Evolutionary conservation across 352 stramenopile species (phyloP).

Genomic region (Phytophthora megakarya): DNA sequence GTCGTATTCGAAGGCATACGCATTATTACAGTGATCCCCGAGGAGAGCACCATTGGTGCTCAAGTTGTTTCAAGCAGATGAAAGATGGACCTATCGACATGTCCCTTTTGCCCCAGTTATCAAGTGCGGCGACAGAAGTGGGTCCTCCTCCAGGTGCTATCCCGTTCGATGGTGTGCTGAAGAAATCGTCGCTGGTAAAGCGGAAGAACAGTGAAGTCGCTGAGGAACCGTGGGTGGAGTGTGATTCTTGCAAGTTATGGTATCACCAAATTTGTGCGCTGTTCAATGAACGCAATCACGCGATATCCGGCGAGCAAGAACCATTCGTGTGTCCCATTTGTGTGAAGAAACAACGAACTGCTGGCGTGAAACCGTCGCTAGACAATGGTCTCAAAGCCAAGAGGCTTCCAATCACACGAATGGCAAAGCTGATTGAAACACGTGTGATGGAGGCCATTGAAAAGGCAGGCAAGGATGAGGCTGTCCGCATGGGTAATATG

Average conservation of each 20-base stretch:
- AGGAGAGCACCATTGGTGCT: slow-evolving; percentile 88
- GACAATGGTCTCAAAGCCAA: slow-evolving; percentile 83
- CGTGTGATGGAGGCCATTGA: slow-evolving; percentile 77
- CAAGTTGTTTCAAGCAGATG: slow-evolving; percentile 90
- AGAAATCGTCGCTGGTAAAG: slow-evolving; percentile 95
- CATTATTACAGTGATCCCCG: slow-evolving; percentile 89
- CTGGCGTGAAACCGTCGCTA: slow-evolving; percentile 76
- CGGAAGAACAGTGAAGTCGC: slow-evolving; percentile 99
- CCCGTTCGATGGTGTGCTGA: slow-evolving; percentile 76
- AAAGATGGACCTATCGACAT: slow-evolving; percentile 94
- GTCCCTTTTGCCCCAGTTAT: slow-evolving; percentile 73
- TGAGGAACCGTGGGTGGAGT: slow-evolving; percentile 98
- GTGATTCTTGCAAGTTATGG: slow-evolving; percentile 98
- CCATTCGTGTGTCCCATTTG: slow-evolving; percentile 88
- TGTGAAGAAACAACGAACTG: slow-evolving; percentile 80
- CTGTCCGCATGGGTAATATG: slow-evolving; percentile 77
- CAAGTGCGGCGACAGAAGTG: slow-evolving; percentile 60
- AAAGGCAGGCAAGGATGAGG: slow-evolving; percentile 78
- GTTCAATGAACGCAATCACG: slow-evolving; percentile 99
- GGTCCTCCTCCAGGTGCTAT: slow-evolving; percentile 29
- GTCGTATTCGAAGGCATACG: slow-evolving; percentile 83
- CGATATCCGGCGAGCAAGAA: slow-evolving; percentile 88
- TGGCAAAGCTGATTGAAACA: slow-evolving; percentile 86
- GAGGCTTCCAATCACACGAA: slow-evolving; percentile 79
- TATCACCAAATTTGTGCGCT: slow-evolving; percentile 99